phyloP scores from a whole-genome alignment of 495 filamentous ascomycete species.

The Aspergillus conjunctus region DNA sequence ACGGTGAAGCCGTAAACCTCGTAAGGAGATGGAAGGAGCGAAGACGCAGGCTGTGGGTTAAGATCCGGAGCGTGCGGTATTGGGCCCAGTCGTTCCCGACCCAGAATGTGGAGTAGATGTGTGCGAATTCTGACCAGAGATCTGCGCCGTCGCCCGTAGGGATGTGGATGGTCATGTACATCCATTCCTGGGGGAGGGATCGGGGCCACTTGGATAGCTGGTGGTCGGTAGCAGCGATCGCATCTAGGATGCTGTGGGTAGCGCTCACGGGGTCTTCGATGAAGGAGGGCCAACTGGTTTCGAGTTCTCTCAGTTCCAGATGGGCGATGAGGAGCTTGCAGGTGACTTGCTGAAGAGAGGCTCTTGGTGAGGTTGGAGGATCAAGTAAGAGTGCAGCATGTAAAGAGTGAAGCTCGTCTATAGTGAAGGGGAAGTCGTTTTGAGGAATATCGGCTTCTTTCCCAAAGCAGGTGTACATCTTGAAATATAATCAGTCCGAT shows the following conservation, averaged over 20 bases:
- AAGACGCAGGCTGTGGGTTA: conserved; percentile 11
- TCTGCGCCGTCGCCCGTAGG: neutral
- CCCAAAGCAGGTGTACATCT: conserved; percentile 13
- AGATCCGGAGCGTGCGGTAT: conserved; percentile 11
- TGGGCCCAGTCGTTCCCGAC: conserved; percentile 13
- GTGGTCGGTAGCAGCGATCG: conserved; percentile 3
- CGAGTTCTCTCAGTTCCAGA: conserved; percentile 3
- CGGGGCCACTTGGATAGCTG: conserved; percentile 9
- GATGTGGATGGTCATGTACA: conserved; percentile 7
- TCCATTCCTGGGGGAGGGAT: conserved; percentile 3
- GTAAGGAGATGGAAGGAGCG: conserved; percentile 6
- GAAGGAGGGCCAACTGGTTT: neutral
- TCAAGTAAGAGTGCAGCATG: neutral
- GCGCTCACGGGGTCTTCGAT: neutral
- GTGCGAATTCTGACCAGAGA: neutral
- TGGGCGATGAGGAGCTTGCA: conserved; percentile 11
- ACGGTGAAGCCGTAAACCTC: neutral
- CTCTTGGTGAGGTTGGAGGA: neutral
- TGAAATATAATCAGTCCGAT: neutral
- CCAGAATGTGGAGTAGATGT: conserved; percentile 10
- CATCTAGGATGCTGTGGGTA: conserved; percentile 1
- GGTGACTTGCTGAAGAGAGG: neutral
- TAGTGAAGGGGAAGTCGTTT: conserved; percentile 8
- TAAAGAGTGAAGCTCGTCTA: conserved; percentile 10
- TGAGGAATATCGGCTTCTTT: neutral